Conservation (phyloP, 2,329 filamentous ascomycete genomes). For the Fusarium domesticum region DNA sequence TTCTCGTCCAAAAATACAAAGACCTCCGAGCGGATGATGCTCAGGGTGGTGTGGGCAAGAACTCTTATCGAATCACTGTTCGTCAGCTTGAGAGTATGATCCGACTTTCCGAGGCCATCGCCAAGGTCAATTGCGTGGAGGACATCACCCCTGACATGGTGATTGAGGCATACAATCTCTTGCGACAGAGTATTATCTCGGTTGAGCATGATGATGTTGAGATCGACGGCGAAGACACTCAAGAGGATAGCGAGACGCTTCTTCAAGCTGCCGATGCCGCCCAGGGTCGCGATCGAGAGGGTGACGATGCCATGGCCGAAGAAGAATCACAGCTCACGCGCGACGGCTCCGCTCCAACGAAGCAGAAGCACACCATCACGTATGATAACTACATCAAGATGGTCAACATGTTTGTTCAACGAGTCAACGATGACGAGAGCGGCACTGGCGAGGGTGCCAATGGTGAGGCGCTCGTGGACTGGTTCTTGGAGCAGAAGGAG, state of each 20-base stretch:
- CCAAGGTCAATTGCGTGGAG: slow-evolving; percentile 93
- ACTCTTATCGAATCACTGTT: slow-evolving; percentile 96
- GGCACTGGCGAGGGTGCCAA: slow-evolving; percentile 77
- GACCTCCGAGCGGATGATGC: slow-evolving; percentile 90
- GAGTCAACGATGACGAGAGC: slow-evolving; percentile 79
- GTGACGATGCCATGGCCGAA: slow-evolving; percentile 44
- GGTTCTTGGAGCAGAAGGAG: slow-evolving; percentile 93
- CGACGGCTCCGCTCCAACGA: slow-evolving; percentile 35
- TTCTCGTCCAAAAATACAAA: slow-evolving; percentile 91
- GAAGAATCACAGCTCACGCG: slow-evolving; percentile 37
- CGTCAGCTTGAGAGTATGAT: slow-evolving; percentile 95
- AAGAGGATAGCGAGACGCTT: slow-evolving; percentile 46
- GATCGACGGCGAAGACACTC: slow-evolving; percentile 69
- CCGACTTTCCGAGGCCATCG: slow-evolving; percentile 93
- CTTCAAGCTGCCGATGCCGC: slow-evolving; percentile 40
- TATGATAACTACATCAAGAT: slow-evolving; percentile 94
- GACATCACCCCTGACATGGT: slow-evolving; percentile 85
- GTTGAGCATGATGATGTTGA: slow-evolving; percentile 98
- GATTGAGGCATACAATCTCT: slow-evolving; percentile 83
- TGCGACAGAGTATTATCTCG: slow-evolving; percentile 92
- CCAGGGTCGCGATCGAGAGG: slow-evolving; percentile 46
- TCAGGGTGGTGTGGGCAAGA: slow-evolving; percentile 88
- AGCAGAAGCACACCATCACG: slow-evolving; percentile 79
- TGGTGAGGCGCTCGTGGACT: slow-evolving; percentile 74
- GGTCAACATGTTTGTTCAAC: slow-evolving; percentile 78